phyloP scores from a whole-genome alignment of 139 green algal species.

The Protoeuglena noctilucae region DNA sequence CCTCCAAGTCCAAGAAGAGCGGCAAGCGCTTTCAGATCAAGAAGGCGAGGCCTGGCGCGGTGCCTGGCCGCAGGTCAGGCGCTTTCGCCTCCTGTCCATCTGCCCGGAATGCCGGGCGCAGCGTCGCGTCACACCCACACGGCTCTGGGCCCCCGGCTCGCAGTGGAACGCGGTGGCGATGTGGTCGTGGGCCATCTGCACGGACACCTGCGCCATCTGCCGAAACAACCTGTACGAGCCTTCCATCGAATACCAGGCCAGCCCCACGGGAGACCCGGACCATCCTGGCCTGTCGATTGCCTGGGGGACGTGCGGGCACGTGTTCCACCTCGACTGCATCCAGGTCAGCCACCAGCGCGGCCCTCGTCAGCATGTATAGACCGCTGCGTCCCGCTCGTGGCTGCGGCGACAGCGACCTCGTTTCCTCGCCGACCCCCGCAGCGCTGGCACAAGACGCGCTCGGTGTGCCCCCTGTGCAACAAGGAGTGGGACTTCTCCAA shows the following conservation, averaged over 20 bases:
- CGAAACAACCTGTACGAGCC: conserved; percentile 96
- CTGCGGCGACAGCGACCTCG: no score
- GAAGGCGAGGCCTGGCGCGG: no score
- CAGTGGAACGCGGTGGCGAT: conserved; percentile 94
- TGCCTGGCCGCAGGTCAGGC: no score
- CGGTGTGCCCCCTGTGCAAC: conserved; percentile 86
- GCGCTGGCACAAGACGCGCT: conserved; percentile 86
- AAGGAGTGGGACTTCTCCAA: conserved; percentile 90
- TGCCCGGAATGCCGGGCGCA: no score
- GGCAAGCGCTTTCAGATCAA: conserved; percentile 87
- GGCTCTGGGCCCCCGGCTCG: no score
- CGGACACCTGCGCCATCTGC: conserved; percentile 92
- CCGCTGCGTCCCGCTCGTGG: no score
- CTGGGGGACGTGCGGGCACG: conserved; percentile 85
- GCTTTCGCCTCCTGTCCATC: no score
- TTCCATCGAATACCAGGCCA: conserved; percentile 95
- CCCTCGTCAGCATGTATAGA: no score
- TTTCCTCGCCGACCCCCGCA: no score
- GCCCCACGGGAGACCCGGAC: conserved; percentile 72
- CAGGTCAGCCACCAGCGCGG: no score
- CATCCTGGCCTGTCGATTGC: conserved; percentile 82
- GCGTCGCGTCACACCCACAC: no score
- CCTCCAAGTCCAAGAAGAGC: not conserved
- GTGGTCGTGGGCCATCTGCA: conserved; percentile 93
- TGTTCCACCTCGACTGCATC: conserved; percentile 98